These are phyloP conservation scores for Talaromyces sp. DNA, from an alignment of 2,329 filamentous ascomycete species.

Conservation along the genomic window DNA sequence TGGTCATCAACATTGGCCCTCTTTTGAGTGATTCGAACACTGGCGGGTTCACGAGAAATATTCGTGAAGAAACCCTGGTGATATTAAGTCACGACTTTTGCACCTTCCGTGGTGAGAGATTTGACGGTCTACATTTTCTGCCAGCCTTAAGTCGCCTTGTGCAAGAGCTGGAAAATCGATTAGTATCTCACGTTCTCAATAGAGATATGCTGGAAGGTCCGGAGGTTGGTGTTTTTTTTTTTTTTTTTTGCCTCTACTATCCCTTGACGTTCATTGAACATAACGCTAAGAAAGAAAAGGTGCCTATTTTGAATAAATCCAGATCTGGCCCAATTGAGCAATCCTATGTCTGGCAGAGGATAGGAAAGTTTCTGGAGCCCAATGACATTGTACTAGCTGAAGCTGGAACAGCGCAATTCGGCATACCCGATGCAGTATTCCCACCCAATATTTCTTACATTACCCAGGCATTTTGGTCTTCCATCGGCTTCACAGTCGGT, in stretches of 20 bases:
- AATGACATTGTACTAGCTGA: background rate
- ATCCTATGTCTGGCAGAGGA: background rate
- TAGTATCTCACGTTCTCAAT: too few relatives aligned
- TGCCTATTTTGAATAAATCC: too few relatives aligned
- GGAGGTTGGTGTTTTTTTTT: too few relatives aligned
- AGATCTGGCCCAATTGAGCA: background rate
- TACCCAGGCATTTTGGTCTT: background rate
- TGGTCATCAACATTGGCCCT: background rate
- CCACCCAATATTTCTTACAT: background rate
- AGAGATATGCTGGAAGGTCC: too few relatives aligned
- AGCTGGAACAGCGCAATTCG: background rate
- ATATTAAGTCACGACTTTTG: background rate
- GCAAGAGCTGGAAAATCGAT: too few relatives aligned
- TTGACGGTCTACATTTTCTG: background rate
- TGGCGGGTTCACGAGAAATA: background rate
- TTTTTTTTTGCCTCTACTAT: too few relatives aligned
- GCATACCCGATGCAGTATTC: background rate
- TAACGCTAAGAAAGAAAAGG: too few relatives aligned
- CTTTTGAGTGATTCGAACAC: background rate
- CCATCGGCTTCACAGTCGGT: slow-evolving; percentile 55
- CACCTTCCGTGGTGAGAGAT: background rate
- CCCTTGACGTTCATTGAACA: too few relatives aligned
- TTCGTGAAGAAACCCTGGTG: background rate
- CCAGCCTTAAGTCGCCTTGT: background rate
- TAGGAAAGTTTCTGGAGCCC: background rate